Evolutionary conservation across 1,284 basidiomycete species (phyloP).

Genomic region (Irpex lacteus): DNA sequence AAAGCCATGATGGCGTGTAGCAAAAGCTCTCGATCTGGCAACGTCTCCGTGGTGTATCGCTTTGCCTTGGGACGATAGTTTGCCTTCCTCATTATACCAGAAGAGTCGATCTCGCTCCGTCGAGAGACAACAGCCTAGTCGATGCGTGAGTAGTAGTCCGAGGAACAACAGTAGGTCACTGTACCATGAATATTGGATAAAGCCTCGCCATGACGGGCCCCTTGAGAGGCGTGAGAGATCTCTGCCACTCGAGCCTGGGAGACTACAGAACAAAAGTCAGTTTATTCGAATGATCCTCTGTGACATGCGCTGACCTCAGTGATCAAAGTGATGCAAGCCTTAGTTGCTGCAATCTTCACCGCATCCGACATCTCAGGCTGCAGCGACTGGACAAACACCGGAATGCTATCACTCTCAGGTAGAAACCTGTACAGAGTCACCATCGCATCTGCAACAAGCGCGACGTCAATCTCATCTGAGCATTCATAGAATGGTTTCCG

Average conservation of each 20-base stretch:
- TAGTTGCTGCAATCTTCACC: conserved; percentile 75
- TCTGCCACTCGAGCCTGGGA: conserved; percentile 56
- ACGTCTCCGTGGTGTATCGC: conserved; percentile 51
- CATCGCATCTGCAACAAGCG: conserved; percentile 74
- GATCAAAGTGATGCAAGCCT: conserved; percentile 57
- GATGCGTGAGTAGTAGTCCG: background rate
- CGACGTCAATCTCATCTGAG: conserved; percentile 72
- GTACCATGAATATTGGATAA: conserved; percentile 54
- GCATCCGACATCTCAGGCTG: conserved; percentile 76
- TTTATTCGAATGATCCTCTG: too few species aligned
- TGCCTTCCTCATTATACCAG: conserved; percentile 53
- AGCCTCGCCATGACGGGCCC: conserved; percentile 45
- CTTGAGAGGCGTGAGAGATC: conserved; percentile 45
- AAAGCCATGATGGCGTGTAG: conserved; percentile 63
- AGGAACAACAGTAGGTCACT: background rate
- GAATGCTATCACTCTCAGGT: conserved; percentile 31
- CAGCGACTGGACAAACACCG: conserved; percentile 67
- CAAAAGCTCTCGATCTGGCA: conserved; percentile 64
- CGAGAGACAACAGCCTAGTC: conserved; percentile 37
- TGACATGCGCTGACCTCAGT: conserved; percentile 27
- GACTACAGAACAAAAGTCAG: conserved; percentile 34
- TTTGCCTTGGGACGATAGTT: conserved; percentile 58
- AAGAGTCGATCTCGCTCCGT: conserved; percentile 55
- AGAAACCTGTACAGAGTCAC: conserved; percentile 42
- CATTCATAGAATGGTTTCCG: conserved; percentile 70